These are phyloP conservation scores for Lichtheimia hyalospora DNA, from an alignment of 371 early-diverging fungal genomes.

Conservation along the genomic window DNA sequence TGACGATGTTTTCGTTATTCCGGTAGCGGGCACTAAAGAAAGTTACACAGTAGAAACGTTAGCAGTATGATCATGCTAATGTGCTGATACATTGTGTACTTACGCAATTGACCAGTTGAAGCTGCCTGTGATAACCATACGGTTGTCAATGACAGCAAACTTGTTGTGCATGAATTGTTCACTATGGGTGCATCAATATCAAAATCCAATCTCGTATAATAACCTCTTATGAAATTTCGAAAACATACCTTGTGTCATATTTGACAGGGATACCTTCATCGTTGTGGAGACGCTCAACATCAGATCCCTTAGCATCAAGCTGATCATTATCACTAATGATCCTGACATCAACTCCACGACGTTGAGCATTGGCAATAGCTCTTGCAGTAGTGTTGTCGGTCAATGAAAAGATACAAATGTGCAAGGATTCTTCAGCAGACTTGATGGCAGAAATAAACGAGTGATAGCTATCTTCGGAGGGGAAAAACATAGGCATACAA, in stretches of 20 bases:
- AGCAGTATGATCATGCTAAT: neutral
- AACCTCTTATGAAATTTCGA: neutral
- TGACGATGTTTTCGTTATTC: slow-evolving; percentile 61
- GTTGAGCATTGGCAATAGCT: slow-evolving; percentile 46
- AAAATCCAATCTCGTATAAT: neutral
- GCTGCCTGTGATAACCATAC: slow-evolving; percentile 45
- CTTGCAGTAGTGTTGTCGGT: slow-evolving; percentile 59
- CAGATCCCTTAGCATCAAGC: slow-evolving; percentile 50
- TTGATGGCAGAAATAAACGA: slow-evolving; percentile 47
- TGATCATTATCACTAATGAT: slow-evolving; percentile 69
- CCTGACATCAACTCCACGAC: slow-evolving; percentile 58
- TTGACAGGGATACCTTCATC: slow-evolving; percentile 48
- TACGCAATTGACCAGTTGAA: slow-evolving; percentile 56
- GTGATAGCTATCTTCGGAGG: slow-evolving; percentile 50
- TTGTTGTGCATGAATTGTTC: slow-evolving; percentile 67
- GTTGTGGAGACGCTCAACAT: slow-evolving; percentile 45
- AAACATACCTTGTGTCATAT: slow-evolving; percentile 31
- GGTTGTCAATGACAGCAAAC: slow-evolving; percentile 62
- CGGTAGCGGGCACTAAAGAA: slow-evolving; percentile 49
- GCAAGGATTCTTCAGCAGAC: slow-evolving; percentile 46
- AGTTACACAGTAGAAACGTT: neutral
- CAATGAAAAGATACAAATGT: slow-evolving; percentile 58
- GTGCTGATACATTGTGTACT: slow-evolving; percentile 6
- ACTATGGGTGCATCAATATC: slow-evolving; percentile 16
- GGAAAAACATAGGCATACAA: slow-evolving; percentile 53